phyloP scores from a whole-genome alignment of 1,284 basidiomycete genomes.

The Ustilago esculenta region DNA sequence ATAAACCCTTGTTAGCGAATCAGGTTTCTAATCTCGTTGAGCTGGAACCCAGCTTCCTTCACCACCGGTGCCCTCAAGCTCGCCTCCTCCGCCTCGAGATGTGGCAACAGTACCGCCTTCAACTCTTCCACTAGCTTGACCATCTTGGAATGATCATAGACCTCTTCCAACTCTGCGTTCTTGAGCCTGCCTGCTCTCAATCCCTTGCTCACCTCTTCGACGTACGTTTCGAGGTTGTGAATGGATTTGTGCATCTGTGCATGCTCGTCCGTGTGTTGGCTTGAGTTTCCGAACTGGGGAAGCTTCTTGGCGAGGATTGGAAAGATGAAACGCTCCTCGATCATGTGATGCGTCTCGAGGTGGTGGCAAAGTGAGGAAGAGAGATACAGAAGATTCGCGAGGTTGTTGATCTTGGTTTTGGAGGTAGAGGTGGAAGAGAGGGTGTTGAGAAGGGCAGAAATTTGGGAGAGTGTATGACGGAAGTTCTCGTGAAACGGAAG shows the following conservation, averaged over 20 bases:
- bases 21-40: constrained; percentile 32
- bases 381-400: constrained; percentile 29
- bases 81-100: constrained; percentile 54
- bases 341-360: constrained; percentile 58
- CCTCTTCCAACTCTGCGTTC: constrained; percentile 7
- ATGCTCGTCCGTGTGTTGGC: constrained; percentile 49
- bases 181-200: constrained; percentile 21
- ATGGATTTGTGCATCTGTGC: constrained; percentile 41
- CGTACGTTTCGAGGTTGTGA: constrained; percentile 28
- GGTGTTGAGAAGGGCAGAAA: constrained; percentile 25
- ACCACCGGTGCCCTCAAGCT: constrained; percentile 41
- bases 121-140: constrained; percentile 15
- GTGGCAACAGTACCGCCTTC: constrained; percentile 41
- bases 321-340: constrained; percentile 61
- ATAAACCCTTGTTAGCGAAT: constrained; percentile 17
- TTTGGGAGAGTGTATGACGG: constrained; percentile 26
- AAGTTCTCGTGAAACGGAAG: constrained; percentile 54
- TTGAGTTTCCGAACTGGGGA: constrained; percentile 49
- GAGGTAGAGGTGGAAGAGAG: constrained; percentile 7
- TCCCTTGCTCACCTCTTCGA: constrained; percentile 2
- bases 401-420: constrained; percentile 14
- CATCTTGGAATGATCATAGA: constrained; percentile 44
- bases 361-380: constrained; percentile 18
- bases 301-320: constrained; percentile 52
- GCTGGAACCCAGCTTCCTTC: constrained; percentile 42